A percentile compares a stretch with the other conserved stretches of the same genome.
Conservation (phyloP, 164 flowering plant genomes). For the Magnolia sinica region DNA sequence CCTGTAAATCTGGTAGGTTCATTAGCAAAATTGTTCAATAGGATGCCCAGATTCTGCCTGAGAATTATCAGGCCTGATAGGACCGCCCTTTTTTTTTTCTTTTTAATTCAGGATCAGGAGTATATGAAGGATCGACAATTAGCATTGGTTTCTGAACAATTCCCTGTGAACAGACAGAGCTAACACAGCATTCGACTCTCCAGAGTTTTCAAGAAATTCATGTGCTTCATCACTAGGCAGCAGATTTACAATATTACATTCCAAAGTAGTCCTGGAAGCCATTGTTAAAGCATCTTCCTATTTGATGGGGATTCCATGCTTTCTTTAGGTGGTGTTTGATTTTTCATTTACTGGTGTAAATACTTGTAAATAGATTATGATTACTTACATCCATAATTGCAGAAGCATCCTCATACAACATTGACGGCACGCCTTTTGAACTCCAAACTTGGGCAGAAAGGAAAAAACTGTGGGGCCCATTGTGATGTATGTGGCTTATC, state of each 20-base stretch:
- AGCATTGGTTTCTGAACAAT: background rate
- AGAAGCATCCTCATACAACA: too few relatives aligned
- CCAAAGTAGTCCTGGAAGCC: constrained; percentile 8
- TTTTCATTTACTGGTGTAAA: too few relatives aligned
- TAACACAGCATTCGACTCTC: constrained; percentile 8
- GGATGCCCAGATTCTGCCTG: constrained; percentile 22
- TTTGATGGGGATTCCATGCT: constrained; percentile 9
- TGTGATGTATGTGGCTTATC: too few relatives aligned
- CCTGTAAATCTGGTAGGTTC: constrained; percentile 8
- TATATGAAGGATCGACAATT: constrained; percentile 5
- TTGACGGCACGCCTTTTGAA: too few relatives aligned
- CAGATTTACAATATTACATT: constrained; percentile 14
- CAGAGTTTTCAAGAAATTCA: constrained; percentile 12
- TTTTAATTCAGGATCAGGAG: constrained; percentile 8
- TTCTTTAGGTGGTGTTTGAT: constrained; percentile 3
- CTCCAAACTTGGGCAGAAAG: too few relatives aligned
- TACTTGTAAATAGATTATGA: too few relatives aligned
- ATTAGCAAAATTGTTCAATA: constrained; percentile 49
- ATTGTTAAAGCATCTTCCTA: constrained; percentile 12
- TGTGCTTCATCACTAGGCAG: constrained; percentile 14
- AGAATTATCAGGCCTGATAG: constrained; percentile 10
- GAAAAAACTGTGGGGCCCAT: too few relatives aligned
- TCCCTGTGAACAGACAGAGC: constrained; percentile 15
- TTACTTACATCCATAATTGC: too few relatives aligned
- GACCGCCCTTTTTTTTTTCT: constrained; percentile 10